Evolutionary conservation across 768 basidiomycete genomes (phyloP).

Genomic region (Pleurotus sapidus): DNA sequence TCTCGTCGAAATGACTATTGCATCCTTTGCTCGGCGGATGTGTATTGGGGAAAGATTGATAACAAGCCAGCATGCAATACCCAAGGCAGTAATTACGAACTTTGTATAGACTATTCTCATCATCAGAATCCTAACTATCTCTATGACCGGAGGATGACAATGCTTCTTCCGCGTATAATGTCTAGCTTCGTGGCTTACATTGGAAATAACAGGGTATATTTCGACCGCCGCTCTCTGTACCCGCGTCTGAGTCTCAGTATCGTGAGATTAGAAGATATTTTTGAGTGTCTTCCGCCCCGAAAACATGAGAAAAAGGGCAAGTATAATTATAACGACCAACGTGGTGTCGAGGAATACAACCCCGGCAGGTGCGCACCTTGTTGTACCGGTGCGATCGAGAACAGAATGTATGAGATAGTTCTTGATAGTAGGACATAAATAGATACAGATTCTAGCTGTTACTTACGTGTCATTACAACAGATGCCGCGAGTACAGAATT

Average conservation of each 20-base stretch:
- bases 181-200: not conserved
- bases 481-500: not conserved
- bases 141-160: not conserved
- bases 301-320: not conserved
- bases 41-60: no score
- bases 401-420: not conserved
- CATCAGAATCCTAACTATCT: not conserved
- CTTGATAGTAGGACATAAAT: no score
- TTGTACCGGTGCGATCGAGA: not conserved
- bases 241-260: not conserved
- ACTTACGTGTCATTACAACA: not conserved
- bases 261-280: not conserved
- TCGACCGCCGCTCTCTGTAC: not conserved
- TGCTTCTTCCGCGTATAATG: not conserved
- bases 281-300: not conserved
- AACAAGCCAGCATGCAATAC: not conserved
- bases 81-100: not conserved
- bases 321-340: not conserved
- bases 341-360: not conserved
- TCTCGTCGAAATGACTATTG: no score
- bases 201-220: constrained; percentile 7
- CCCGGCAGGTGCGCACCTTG: not conserved
- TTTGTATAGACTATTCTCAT: not conserved
- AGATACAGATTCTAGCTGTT: not conserved
- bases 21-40: no score